Conservation (phyloP, 768 basidiomycete species). For the Leucosporidium creatinivorum region DNA sequence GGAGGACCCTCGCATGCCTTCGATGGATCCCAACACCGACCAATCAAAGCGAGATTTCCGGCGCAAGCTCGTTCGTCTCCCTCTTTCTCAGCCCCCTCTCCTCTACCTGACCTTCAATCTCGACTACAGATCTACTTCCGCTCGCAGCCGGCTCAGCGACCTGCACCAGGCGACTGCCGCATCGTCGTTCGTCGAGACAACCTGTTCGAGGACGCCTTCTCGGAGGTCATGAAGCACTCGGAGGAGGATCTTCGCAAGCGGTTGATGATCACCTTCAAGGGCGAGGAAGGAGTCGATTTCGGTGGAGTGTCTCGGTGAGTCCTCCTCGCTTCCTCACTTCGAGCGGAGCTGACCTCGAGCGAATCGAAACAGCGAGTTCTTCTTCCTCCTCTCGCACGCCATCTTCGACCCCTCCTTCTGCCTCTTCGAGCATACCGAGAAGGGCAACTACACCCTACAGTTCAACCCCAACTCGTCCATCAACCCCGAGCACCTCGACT, state of each 20-base stretch:
- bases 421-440: conserved; percentile 50
- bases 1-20: conserved; percentile 95
- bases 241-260: conserved; percentile 96
- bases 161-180: conserved; percentile 94
- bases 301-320: conserved; percentile 69
- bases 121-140: conserved; percentile 94
- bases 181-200: conserved; percentile 95
- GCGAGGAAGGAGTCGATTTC: conserved; percentile 97
- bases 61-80: conserved; percentile 59
- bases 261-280: conserved; percentile 80
- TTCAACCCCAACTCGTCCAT: conserved; percentile 82
- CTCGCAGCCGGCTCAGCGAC: conserved; percentile 92
- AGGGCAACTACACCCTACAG: conserved; percentile 96
- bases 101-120: too few species aligned
- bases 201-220: conserved; percentile 98
- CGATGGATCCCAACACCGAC: conserved; percentile 90
- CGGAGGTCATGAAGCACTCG: conserved; percentile 97
- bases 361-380: conserved; percentile 86
- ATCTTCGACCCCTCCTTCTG: conserved; percentile 58
- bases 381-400: conserved; percentile 97
- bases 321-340: not conserved
- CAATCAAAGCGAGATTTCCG: conserved; percentile 99
- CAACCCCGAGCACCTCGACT: conserved; percentile 97
- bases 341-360: not conserved
- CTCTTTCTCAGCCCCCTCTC: too few species aligned